phyloP scores from a whole-genome alignment of 2,329 filamentous ascomycete genomes.

The Cordyceps fumosorosea region DNA sequence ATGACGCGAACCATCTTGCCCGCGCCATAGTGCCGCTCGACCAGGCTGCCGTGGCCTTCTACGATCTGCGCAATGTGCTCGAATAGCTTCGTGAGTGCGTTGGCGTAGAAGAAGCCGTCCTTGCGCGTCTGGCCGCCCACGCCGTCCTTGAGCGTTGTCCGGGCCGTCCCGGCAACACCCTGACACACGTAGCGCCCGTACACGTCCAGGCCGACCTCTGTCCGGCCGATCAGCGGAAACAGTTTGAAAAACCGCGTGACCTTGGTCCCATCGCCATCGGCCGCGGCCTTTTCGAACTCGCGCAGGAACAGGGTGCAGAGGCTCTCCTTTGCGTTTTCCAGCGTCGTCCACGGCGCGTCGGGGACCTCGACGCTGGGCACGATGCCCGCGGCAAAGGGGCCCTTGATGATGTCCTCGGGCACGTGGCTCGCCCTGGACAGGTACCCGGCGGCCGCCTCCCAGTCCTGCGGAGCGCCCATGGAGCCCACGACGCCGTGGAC shows the following conservation, averaged over 20 bases:
- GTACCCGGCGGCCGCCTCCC: slow-evolving; percentile 93
- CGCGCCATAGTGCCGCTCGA: slow-evolving; percentile 87
- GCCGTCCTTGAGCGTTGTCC: slow-evolving; percentile 69
- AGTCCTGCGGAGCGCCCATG: slow-evolving; percentile 97
- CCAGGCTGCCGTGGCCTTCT: slow-evolving; percentile 81
- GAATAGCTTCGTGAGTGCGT: slow-evolving; percentile 83
- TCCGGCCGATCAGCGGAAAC: slow-evolving; percentile 85
- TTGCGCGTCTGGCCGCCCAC: slow-evolving; percentile 42
- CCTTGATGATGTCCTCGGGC: slow-evolving; percentile 70
- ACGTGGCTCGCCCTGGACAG: slow-evolving; percentile 76
- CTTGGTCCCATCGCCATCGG: slow-evolving; percentile 77
- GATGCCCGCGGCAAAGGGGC: slow-evolving; percentile 82
- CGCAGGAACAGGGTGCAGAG: slow-evolving; percentile 84
- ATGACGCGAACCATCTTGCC: slow-evolving; percentile 95
- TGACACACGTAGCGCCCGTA: slow-evolving; percentile 96
- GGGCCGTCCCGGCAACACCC: slow-evolving; percentile 79
- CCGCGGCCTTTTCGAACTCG: slow-evolving; percentile 89
- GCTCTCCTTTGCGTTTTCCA: slow-evolving; percentile 82
- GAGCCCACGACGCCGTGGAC: slow-evolving; percentile 89
- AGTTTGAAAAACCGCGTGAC: slow-evolving; percentile 97
- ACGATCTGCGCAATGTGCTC: slow-evolving; percentile 97
- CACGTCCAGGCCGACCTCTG: slow-evolving; percentile 84
- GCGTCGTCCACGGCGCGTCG: slow-evolving; percentile 78
- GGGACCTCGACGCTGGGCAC: slow-evolving; percentile 95
- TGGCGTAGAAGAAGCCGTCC: slow-evolving; percentile 87